phyloP scores from a whole-genome alignment of 805 yeast species.

The Myxozyma monticola region DNA sequence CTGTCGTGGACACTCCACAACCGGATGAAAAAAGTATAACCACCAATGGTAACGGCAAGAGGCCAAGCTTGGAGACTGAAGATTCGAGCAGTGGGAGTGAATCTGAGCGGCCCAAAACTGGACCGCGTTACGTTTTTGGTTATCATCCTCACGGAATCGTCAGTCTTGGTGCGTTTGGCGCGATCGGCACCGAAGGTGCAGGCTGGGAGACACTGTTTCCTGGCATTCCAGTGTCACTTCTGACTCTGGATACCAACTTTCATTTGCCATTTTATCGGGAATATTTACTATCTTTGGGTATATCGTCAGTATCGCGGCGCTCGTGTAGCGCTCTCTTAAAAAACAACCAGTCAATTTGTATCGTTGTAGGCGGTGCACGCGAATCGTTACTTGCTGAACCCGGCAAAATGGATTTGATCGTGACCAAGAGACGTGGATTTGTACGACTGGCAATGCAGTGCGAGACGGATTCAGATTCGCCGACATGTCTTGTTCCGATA shows the following conservation, averaged over 20 bases:
- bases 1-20: constrained; percentile 7
- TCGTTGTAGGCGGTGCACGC: constrained; percentile 95
- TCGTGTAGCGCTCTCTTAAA: constrained; percentile 66
- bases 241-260: constrained; percentile 83
- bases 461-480: constrained; percentile 43
- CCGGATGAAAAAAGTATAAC: no score
- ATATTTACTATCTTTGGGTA: constrained; percentile 75
- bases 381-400: constrained; percentile 74
- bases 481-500: constrained; percentile 75
- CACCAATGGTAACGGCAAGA: background rate
- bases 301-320: constrained; percentile 75
- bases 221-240: constrained; percentile 73
- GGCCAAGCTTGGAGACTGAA: no score
- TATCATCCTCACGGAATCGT: constrained; percentile 97
- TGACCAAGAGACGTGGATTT: constrained; percentile 82
- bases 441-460: constrained; percentile 69
- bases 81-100: background rate
- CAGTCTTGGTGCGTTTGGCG: constrained; percentile 86
- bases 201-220: constrained; percentile 70
- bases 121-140: constrained; percentile 72
- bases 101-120: constrained; percentile 1
- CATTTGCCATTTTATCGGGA: constrained; percentile 83
- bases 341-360: constrained; percentile 72
- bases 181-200: constrained; percentile 79
- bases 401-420: constrained; percentile 62